Evolutionary conservation across 1,139 yeast species (phyloP).

Genomic region (Taiozyma sp.): DNA sequence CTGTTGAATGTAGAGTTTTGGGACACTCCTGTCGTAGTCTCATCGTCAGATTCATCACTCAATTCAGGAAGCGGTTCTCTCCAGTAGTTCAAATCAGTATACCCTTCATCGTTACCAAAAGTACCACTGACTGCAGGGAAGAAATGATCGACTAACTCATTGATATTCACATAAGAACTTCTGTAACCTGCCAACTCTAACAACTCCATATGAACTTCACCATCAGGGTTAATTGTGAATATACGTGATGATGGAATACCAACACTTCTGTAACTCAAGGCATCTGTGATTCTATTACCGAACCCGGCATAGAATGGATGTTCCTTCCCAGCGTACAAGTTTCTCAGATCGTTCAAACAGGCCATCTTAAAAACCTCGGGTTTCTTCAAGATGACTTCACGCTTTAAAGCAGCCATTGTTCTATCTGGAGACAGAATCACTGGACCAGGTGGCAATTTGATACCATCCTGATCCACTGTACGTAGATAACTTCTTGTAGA

Average conservation of each 20-base stretch:
- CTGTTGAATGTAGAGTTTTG: slow-evolving; percentile 1
- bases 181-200: slow-evolving; percentile 90
- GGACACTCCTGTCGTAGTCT: slow-evolving; percentile 2
- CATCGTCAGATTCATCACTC: slow-evolving; percentile 29
- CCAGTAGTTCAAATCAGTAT: slow-evolving; percentile 90
- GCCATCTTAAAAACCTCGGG: slow-evolving; percentile 99
- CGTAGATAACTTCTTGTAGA: slow-evolving; percentile 79
- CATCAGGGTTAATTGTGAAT: slow-evolving; percentile 93
- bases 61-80: slow-evolving; percentile 69
- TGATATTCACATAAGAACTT: slow-evolving; percentile 82
- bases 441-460: slow-evolving; percentile 80
- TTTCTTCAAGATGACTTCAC: slow-evolving; percentile 90
- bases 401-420: slow-evolving; percentile 87
- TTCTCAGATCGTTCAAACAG: slow-evolving; percentile 80
- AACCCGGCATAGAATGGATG: slow-evolving; percentile 97
- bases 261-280: slow-evolving; percentile 89
- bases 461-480: slow-evolving; percentile 73
- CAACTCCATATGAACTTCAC: slow-evolving; percentile 96
- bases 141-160: slow-evolving; percentile 94
- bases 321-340: slow-evolving; percentile 41
- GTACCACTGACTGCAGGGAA: slow-evolving; percentile 74
- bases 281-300: slow-evolving; percentile 96
- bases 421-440: slow-evolving; percentile 95
- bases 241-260: slow-evolving; percentile 93
- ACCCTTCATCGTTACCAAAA: slow-evolving; percentile 51